These are phyloP conservation scores for Porogramme epimiltina DNA, from an alignment of 1,284 basidiomycete species.

Conservation along the genomic window DNA sequence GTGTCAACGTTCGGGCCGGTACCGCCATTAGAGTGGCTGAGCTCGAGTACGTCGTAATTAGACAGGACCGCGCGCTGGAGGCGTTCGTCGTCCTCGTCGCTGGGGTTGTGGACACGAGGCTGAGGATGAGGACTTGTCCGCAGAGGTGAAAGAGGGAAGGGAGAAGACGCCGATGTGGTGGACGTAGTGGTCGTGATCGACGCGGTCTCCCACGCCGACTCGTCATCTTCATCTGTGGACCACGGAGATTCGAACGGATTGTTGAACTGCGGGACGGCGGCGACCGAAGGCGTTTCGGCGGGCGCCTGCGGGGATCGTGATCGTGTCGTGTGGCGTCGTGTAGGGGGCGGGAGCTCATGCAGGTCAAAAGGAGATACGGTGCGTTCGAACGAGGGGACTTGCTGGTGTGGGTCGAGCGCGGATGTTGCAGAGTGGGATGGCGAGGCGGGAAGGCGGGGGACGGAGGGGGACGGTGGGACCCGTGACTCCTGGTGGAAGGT, in stretches of 20 bases:
- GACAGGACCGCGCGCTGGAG: conserved; percentile 27
- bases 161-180: conserved; percentile 50
- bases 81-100: conserved; percentile 41
- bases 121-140: conserved; percentile 31
- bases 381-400: conserved; percentile 9
- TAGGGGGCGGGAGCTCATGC: conserved; percentile 28
- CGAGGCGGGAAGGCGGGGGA: conserved; percentile 50
- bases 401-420: conserved; percentile 25
- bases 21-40: conserved; percentile 29
- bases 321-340: conserved; percentile 16
- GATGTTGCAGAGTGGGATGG: conserved; percentile 36
- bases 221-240: conserved; percentile 69
- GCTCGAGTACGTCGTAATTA: conserved; percentile 27
- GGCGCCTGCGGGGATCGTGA: conserved; percentile 24
- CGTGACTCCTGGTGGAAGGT: conserved; percentile 28
- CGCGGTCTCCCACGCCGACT: conserved; percentile 72
- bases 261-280: conserved; percentile 30
- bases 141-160: conserved; percentile 37
- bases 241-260: conserved; percentile 48
- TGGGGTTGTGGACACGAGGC: conserved; percentile 30
- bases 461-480: conserved; percentile 32
- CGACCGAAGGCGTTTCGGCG: conserved; percentile 24
- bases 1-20: conserved; percentile 11
- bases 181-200: conserved; percentile 63
- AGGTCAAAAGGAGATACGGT: conserved; percentile 21